Evolutionary conservation across 2,329 filamentous ascomycete genomes (phyloP).

Genomic region (Calonectria montana): DNA sequence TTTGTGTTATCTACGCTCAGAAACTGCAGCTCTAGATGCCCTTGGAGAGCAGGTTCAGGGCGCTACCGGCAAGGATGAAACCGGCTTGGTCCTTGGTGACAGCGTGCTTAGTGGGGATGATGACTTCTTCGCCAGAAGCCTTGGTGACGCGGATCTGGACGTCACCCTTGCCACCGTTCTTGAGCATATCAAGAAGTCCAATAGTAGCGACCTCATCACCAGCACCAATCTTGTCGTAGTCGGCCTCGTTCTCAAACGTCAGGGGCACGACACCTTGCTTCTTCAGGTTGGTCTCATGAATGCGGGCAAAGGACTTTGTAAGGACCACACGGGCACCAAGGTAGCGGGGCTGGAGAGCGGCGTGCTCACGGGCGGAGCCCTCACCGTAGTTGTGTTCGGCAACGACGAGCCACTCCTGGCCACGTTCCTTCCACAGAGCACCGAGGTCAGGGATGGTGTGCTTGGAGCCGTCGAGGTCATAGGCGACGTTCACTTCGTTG

Average conservation of each 20-base stretch:
- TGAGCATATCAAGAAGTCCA: conserved; percentile 85
- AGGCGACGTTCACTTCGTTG: conserved; percentile 90
- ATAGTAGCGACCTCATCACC: conserved; percentile 87
- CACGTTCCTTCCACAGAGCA: conserved; percentile 81
- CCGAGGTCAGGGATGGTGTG: conserved; percentile 90
- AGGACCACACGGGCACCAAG: conserved; percentile 87
- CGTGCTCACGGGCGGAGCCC: conserved; percentile 89
- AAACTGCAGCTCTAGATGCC: conserved; percentile 39
- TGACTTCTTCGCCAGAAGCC: conserved; percentile 70
- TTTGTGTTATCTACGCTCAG: background rate
- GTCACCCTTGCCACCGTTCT: conserved; percentile 80
- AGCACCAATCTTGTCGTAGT: conserved; percentile 86
- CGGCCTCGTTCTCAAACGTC: conserved; percentile 87
- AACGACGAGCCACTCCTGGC: conserved; percentile 89
- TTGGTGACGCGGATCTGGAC: conserved; percentile 77
- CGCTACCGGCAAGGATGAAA: conserved; percentile 94
- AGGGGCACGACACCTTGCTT: conserved; percentile 97
- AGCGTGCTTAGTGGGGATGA: conserved; percentile 85
- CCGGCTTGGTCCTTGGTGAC: conserved; percentile 90
- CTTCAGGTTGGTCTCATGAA: conserved; percentile 96
- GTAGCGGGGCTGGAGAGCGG: conserved; percentile 90
- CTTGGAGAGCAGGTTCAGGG: conserved; percentile 88
- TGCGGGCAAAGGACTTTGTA: conserved; percentile 88
- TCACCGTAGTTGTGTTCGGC: conserved; percentile 99
- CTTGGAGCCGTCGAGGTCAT: conserved; percentile 82